These are phyloP conservation scores for Sabuloglossum arenarium DNA, from an alignment of 495 filamentous ascomycete genomes.

Conservation along the genomic window DNA sequence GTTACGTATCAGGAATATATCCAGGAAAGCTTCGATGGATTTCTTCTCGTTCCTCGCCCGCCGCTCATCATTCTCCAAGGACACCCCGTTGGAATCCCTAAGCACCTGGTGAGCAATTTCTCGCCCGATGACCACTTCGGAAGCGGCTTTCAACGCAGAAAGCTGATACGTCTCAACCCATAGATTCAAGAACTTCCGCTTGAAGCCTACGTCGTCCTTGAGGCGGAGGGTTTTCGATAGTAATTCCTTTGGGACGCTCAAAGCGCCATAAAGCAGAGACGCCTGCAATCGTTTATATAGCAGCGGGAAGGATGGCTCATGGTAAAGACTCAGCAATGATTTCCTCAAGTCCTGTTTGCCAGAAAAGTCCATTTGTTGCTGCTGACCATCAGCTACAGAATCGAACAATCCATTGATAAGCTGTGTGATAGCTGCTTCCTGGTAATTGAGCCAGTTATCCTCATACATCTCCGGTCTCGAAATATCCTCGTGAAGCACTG, in stretches of 20 bases:
- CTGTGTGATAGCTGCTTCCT: slow-evolving; percentile 40
- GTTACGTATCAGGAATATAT: slow-evolving; percentile 36
- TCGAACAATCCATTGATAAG: slow-evolving; percentile 36
- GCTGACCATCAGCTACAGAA: slow-evolving; percentile 9
- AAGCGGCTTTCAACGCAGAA: slow-evolving; percentile 24
- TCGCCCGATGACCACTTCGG: slow-evolving; percentile 41
- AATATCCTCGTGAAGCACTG: slow-evolving; percentile 33
- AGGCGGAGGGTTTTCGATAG: slow-evolving; percentile 25
- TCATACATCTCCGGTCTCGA: slow-evolving; percentile 37
- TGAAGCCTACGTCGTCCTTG: slow-evolving; percentile 36
- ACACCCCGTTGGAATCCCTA: slow-evolving; percentile 3
- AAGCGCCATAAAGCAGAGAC: slow-evolving; percentile 38
- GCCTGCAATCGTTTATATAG: slow-evolving; percentile 40
- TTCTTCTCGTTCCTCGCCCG: slow-evolving; percentile 1
- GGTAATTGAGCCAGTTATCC: slow-evolving; percentile 41
- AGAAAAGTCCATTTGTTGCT: slow-evolving; percentile 1
- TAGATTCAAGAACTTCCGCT: slow-evolving; percentile 31
- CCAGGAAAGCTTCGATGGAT: slow-evolving; percentile 26
- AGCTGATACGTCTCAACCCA: slow-evolving; percentile 39
- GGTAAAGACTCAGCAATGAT: slow-evolving; percentile 31
- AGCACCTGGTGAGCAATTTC: slow-evolving; percentile 18
- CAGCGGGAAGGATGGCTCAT: slow-evolving; percentile 26
- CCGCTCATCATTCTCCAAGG: background rate
- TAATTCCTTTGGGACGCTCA: slow-evolving; percentile 32
- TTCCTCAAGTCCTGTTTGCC: slow-evolving; percentile 13